A percentile compares a stretch with the other conserved stretches of the same genome.
Evolutionary conservation across 129 eudicot genomes (phyloP).

Genomic region (Pseudognaphalium luteoalbum): DNA sequence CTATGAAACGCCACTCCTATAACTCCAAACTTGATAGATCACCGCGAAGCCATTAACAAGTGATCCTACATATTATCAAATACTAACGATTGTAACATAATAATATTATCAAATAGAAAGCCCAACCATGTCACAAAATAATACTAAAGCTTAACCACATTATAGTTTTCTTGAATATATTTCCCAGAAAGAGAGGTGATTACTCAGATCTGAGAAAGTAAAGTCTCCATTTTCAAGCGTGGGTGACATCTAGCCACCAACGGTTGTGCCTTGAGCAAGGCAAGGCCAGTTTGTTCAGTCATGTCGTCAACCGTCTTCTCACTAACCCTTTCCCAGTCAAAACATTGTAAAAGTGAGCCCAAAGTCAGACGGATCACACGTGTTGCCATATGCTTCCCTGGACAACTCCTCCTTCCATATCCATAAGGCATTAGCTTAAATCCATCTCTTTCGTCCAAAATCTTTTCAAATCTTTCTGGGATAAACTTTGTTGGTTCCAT

Average conservation of each 20-base stretch:
- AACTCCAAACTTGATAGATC: neutral
- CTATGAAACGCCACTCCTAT: neutral
- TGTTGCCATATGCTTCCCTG: conserved; percentile 42
- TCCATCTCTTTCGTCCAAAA: conserved; percentile 19
- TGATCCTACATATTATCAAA: too few species aligned
- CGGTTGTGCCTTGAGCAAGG: conserved; percentile 31
- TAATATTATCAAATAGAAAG: neutral
- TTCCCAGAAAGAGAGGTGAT: neutral
- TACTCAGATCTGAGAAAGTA: conserved; percentile 28
- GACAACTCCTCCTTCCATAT: conserved; percentile 50
- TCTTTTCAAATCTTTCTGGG: conserved; percentile 30
- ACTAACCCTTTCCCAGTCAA: conserved; percentile 38
- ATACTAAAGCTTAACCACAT: conserved; percentile 16
- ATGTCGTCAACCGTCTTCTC: conserved; percentile 32
- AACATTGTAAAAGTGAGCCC: conserved; percentile 45
- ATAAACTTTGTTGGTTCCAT: conserved; percentile 21
- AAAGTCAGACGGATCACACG: conserved; percentile 32
- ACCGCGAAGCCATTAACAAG: neutral
- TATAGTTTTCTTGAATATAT: neutral
- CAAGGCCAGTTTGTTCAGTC: conserved; percentile 33
- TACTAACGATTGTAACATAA: too few species aligned
- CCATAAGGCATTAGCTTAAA: conserved; percentile 44
- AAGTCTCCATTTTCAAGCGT: conserved; percentile 17
- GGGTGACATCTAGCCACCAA: conserved; percentile 34
- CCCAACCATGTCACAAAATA: neutral